Evolutionary conservation across 108 stramenopile species (phyloP), one percentile per base, ranked within the genome.

Genomic region (Skeletonema grethae): DNA sequence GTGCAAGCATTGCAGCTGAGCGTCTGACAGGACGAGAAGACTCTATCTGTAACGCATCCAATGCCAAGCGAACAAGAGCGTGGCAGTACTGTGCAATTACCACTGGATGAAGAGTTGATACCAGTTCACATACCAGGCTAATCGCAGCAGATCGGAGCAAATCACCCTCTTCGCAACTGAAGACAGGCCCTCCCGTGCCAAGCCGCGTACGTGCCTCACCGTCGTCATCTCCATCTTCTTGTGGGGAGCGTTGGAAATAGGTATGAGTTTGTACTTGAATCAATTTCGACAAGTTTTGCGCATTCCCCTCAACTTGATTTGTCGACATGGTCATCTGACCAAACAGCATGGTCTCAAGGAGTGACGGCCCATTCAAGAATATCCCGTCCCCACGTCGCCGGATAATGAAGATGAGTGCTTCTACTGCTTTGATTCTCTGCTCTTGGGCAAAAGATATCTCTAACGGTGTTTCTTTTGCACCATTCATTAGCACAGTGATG

Each of bases 181-280:
- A 95, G 15, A 95, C 62, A 38, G 91, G 94, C 7, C 94, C 94
- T 10, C 91, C 94, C 1, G 91, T 89, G 29, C 80, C 77, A 25
- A 91, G 35, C 5, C 91, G 88, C 32, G 90, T 67, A 7, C 18
- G n/a, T 36, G 35, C 22, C 12, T 76, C 67, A 58, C 86, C 87
- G 65, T 86, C 85, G 2, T 63, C 55, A 6, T 56, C 22, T 43
- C 64, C 69, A 39, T 73, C 65, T 24, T 73, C 24, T 9, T n/a
- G n/a, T n/a, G 38, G 72, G 22, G 65, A 22, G 9, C 83, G 75
- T 22, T 61, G 50, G 31, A 67, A 46, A 15, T 34, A 61, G 4
- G 32, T 62, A 13, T 84, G 82, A 22, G 93, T 94, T 72, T 88
- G 83, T 8, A 29, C 16, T 50, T 82, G 86, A 25, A 90, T 82